Conservation (phyloP, 169 alveolate genomes). For the Perkinsus olseni region DNA sequence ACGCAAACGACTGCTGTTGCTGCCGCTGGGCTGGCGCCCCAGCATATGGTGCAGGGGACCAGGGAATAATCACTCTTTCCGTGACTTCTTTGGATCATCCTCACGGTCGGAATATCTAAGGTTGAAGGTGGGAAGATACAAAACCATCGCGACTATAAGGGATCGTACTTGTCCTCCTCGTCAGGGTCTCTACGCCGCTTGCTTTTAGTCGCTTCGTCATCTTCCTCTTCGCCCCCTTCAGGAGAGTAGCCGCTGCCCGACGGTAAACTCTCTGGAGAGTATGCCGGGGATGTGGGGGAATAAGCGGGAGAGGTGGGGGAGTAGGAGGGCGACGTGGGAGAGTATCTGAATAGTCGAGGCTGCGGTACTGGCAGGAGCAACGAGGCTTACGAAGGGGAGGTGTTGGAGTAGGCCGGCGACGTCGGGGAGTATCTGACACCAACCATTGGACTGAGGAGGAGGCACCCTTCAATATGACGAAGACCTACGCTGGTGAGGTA, state of each 20-base stretch:
- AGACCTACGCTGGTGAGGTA: slow-evolving; percentile 61
- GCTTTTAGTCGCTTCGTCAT: background rate
- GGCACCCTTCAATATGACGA: too few species aligned
- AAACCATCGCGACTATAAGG: background rate
- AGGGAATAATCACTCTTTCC: background rate
- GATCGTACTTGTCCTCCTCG: background rate
- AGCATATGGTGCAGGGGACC: background rate
- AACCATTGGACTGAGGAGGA: too few species aligned
- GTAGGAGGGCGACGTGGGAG: slow-evolving; percentile 74
- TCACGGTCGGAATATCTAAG: background rate
- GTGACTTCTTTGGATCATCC: background rate
- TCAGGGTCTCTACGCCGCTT: background rate
- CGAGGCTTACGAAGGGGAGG: slow-evolving; percentile 34
- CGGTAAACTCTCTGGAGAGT: background rate
- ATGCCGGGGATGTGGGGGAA: slow-evolving; percentile 51
- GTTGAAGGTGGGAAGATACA: background rate
- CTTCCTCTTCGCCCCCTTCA: background rate
- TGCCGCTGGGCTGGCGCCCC: background rate
- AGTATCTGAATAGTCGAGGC: slow-evolving; percentile 37
- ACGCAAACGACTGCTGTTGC: too few species aligned
- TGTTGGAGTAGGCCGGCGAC: slow-evolving; percentile 52
- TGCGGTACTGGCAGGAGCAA: slow-evolving; percentile 12
- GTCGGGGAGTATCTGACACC: slow-evolving; percentile 65
- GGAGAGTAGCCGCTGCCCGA: background rate
- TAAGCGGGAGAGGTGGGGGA: slow-evolving; percentile 65